Base-by-base conservation (phyloP, 2,329 filamentous ascomycete species). In the Aureobasidium leucospermi region DNA sequence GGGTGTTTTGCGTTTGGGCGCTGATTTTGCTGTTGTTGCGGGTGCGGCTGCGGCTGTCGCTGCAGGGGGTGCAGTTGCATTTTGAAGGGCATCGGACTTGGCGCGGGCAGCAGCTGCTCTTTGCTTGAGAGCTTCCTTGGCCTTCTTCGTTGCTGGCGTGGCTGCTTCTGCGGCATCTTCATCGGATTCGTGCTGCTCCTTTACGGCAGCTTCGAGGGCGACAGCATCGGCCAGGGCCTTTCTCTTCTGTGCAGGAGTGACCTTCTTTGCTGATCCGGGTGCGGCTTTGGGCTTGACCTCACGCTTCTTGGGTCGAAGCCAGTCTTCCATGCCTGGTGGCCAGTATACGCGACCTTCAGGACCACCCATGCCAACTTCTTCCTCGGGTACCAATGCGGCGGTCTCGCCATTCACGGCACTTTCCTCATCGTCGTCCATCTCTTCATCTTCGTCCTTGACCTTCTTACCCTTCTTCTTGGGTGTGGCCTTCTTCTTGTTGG, bases 311-410 rank as follows among this genome's bases (percentile, higher is more conserved):
- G 91, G 90, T 59, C 86, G 81, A 23, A 96, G 75, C 90, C 91
- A 96, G 63, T 95, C 88, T 70, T 96, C 92, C 85, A 91, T 90
- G 0, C 89, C 89, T 1, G 84, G 79, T 0, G 91, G 92, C 92
- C 93, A 96, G 70, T 95, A 96, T 0, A 96, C 93, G 43, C 92
- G 79, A 51, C 85, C 79, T 29, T 93, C 80, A 0, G 86, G 83
- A 0, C 93, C 93, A 41, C 93, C 93, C 92, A 96, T 96, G 2
- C 85, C 86, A 11, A 94, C 76, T 16, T 95, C 88, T 6, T 88
- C 83, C 0, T 86, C 80, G 0, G 80, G 76, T 0, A 94, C 74
- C 6, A 77, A 57, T 6, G 71, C 67, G 6, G 70, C 69, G 15
- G 78, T 64, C 63, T 74, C 63, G 61, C 68, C 34, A 64, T 75